A percentile compares a stretch with the other conserved stretches of the same genome.
Evolutionary conservation across 1,139 yeast species (phyloP).

Genomic region (Lodderomyces pseudojiufengensis): DNA sequence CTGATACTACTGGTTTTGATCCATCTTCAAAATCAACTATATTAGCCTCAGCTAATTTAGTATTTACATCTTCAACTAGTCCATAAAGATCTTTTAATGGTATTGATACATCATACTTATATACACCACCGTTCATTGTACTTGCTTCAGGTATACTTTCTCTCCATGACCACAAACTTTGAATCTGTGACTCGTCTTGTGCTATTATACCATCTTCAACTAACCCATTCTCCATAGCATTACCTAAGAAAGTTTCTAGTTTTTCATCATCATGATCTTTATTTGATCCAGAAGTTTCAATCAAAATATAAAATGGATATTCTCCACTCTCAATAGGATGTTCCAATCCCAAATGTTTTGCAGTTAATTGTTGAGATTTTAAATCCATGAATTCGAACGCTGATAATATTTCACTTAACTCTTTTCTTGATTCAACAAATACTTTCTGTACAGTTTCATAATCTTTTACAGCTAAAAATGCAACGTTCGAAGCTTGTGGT

Average conservation of each 20-base stretch:
- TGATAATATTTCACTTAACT: constrained; percentile 79
- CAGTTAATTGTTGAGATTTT: constrained; percentile 65
- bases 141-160: constrained; percentile 90
- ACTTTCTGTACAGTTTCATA: constrained; percentile 81
- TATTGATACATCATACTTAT: constrained; percentile 91
- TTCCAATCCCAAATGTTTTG: constrained; percentile 47
- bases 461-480: constrained; percentile 77
- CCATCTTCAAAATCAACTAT: constrained; percentile 64
- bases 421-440: constrained; percentile 73
- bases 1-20: constrained; percentile 73
- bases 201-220: constrained; percentile 94
- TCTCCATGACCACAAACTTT: constrained; percentile 90
- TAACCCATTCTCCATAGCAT: constrained; percentile 76
- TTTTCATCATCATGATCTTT: constrained; percentile 81
- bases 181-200: constrained; percentile 85
- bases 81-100: constrained; percentile 79
- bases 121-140: constrained; percentile 85
- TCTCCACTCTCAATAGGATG: constrained; percentile 76
- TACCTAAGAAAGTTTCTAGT: constrained; percentile 75
- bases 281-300: constrained; percentile 92
- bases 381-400: constrained; percentile 96
- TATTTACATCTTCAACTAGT: constrained; percentile 70
- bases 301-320: constrained; percentile 83
- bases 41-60: constrained; percentile 51
- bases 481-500: constrained; percentile 83